Percentiles rank a stretch among this genome's conserved stretches.
These are phyloP conservation scores for Penicillium desertorum DNA, from an alignment of 495 filamentous ascomycete species.

Conservation along the genomic window DNA sequence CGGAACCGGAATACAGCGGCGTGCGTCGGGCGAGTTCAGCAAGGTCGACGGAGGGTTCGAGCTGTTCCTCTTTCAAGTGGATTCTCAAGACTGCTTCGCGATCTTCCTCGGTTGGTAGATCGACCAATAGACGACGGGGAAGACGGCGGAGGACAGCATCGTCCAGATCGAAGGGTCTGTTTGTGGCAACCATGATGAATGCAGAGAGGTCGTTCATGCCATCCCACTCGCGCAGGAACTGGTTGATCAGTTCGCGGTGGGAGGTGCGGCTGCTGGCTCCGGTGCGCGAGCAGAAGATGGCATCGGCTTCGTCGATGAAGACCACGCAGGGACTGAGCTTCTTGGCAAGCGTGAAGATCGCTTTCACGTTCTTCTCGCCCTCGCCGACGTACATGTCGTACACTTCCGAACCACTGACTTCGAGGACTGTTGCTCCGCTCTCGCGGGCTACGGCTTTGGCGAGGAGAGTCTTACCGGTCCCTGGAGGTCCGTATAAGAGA, in stretches of 20 bases:
- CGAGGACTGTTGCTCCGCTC: constrained; percentile 81
- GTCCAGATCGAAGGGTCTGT: constrained; percentile 91
- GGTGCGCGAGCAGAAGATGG: constrained; percentile 76
- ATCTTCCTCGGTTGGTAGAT: constrained; percentile 78
- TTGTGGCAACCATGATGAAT: constrained; percentile 99
- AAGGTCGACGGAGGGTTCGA: constrained; percentile 70
- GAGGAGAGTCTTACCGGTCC: constrained; percentile 92
- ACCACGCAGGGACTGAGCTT: constrained; percentile 93
- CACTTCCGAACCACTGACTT: constrained; percentile 72
- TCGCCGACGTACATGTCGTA: constrained; percentile 97
- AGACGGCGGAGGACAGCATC: constrained; percentile 85
- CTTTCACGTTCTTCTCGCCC: constrained; percentile 93
- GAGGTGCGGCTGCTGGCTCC: constrained; percentile 55
- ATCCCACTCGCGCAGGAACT: constrained; percentile 98
- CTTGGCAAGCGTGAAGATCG: constrained; percentile 86
- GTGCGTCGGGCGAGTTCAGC: constrained; percentile 70
- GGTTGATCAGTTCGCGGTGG: constrained; percentile 92
- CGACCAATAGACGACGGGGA: constrained; percentile 80
- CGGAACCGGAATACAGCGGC: constrained; percentile 92
- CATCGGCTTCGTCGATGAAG: constrained; percentile 96
- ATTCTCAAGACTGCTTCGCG: constrained; percentile 78
- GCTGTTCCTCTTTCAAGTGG: constrained; percentile 73
- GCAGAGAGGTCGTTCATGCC: constrained; percentile 82
- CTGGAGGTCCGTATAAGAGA: constrained; percentile 90
- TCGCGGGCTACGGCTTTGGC: constrained; percentile 97